A percentile compares a stretch with the other conserved stretches of the same genome.
Conservation (phyloP, 2,329 filamentous ascomycete species). For the Penicillium sp. region DNA sequence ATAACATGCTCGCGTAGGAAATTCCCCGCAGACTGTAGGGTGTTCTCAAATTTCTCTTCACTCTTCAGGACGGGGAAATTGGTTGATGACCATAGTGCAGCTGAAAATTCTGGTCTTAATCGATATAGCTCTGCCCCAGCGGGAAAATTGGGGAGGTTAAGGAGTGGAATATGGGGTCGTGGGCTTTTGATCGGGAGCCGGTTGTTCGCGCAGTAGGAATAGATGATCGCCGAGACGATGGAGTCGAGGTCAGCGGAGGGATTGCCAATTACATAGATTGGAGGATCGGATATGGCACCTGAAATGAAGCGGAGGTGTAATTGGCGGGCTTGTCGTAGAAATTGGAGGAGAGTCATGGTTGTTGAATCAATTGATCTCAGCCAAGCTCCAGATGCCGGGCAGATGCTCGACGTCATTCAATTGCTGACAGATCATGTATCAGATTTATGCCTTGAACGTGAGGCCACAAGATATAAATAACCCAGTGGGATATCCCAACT, state of each 20-base stretch:
- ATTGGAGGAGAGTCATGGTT: constrained; percentile 34
- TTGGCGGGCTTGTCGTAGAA: constrained; percentile 35
- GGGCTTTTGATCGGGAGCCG: constrained; percentile 39
- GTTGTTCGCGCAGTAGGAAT: constrained; percentile 55
- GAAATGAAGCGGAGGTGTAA: constrained; percentile 29
- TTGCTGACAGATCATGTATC: constrained; percentile 1
- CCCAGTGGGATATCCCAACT: background rate
- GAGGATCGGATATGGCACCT: constrained; percentile 22
- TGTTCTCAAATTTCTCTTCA: constrained; percentile 25
- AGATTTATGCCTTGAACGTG: background rate
- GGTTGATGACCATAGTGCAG: constrained; percentile 53
- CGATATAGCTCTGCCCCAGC: constrained; percentile 49
- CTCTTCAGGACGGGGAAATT: constrained; percentile 14
- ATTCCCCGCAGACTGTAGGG: constrained; percentile 21
- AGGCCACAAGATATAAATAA: background rate
- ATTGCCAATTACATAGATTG: constrained; percentile 45
- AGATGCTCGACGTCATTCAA: constrained; percentile 2
- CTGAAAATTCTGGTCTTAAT: constrained; percentile 58
- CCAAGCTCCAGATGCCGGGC: background rate
- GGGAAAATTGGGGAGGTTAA: constrained; percentile 53
- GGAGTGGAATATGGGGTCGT: constrained; percentile 54
- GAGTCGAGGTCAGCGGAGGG: constrained; percentile 60
- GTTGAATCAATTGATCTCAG: background rate
- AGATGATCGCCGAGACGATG: constrained; percentile 59
- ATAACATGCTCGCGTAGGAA: constrained; percentile 37